Conservation (phyloP, 805 yeast genomes). For the Ogataea pignaliae region DNA sequence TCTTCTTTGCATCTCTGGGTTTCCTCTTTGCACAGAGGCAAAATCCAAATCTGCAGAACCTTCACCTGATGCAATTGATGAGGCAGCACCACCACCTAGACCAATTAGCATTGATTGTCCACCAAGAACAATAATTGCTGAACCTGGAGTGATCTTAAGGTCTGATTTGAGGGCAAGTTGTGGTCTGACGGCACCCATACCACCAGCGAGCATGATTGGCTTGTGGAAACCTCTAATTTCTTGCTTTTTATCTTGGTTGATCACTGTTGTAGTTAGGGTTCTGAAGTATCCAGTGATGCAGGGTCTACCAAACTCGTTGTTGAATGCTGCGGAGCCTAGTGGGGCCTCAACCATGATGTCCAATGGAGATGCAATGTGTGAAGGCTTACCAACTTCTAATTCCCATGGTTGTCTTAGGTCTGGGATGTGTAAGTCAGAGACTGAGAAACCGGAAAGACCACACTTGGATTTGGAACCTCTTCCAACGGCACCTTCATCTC, state of each 20-base stretch:
- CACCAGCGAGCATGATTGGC: slow-evolving; percentile 99
- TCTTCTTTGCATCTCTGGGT: slow-evolving; percentile 98
- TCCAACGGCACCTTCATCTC: slow-evolving; percentile 99
- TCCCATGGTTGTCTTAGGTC: slow-evolving; percentile 93
- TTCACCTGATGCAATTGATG: slow-evolving; percentile 93
- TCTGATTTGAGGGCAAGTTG: slow-evolving; percentile 79
- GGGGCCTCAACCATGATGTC: slow-evolving; percentile 98
- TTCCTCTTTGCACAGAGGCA: slow-evolving; percentile 98
- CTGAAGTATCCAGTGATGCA: slow-evolving; percentile 95
- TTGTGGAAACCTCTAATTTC: slow-evolving; percentile 96
- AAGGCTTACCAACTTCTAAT: slow-evolving; percentile 80
- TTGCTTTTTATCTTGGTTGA: slow-evolving; percentile 51
- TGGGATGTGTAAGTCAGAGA: slow-evolving; percentile 87
- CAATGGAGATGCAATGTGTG: slow-evolving; percentile 86
- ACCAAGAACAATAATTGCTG: slow-evolving; percentile 88
- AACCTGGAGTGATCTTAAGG: slow-evolving; percentile 84
- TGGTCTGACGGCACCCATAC: slow-evolving; percentile 95
- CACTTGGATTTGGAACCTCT: slow-evolving; percentile 97
- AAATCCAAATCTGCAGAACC: slow-evolving; percentile 95
- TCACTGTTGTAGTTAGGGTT: slow-evolving; percentile 81
- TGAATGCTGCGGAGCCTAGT: slow-evolving; percentile 95
- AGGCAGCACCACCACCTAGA: slow-evolving; percentile 99
- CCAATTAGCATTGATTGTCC: slow-evolving; percentile 98
- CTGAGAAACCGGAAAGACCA: slow-evolving; percentile 90
- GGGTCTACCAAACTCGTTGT: slow-evolving; percentile 98